These are phyloP conservation scores for Crithidia expoeki DNA, from an alignment of 208 protist genomes.

Conservation along the genomic window DNA sequence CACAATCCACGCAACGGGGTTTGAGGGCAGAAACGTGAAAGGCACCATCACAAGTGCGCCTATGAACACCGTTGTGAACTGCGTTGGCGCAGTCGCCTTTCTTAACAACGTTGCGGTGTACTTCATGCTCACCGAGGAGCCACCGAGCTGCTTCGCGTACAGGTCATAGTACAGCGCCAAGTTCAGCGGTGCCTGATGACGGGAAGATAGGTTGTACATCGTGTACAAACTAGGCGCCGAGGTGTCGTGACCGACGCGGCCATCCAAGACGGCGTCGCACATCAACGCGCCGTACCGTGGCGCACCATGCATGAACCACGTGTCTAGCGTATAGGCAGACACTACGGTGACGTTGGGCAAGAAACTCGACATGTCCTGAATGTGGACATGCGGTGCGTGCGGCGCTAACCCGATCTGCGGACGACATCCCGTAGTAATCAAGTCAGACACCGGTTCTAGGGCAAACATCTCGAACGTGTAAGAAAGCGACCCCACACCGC, in stretches of 20 bases:
- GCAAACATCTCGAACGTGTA: conserved; percentile 6
- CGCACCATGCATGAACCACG: conserved; percentile 7
- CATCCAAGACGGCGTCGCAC: conserved; percentile 4
- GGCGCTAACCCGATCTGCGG: neutral
- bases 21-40: conserved; percentile 74
- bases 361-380: neutral
- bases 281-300: conserved; percentile 8
- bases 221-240: neutral
- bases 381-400: neutral
- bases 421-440: neutral
- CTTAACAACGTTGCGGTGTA: conserved; percentile 31
- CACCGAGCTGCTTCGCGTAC: neutral
- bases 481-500: conserved; percentile 2
- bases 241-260: neutral
- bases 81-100: conserved; percentile 41
- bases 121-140: neutral
- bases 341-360: neutral
- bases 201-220: conserved; percentile 11
- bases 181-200: conserved; percentile 18
- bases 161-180: conserved; percentile 7
- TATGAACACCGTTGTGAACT: conserved; percentile 55
- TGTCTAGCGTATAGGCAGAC: neutral
- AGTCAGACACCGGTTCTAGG: neutral
- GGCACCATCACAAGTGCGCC: conserved; percentile 70
- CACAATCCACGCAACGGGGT: conserved; percentile 70